phyloP scores from a whole-genome alignment of 2,329 filamentous ascomycete genomes.

The Colletotrichum aenigma region DNA sequence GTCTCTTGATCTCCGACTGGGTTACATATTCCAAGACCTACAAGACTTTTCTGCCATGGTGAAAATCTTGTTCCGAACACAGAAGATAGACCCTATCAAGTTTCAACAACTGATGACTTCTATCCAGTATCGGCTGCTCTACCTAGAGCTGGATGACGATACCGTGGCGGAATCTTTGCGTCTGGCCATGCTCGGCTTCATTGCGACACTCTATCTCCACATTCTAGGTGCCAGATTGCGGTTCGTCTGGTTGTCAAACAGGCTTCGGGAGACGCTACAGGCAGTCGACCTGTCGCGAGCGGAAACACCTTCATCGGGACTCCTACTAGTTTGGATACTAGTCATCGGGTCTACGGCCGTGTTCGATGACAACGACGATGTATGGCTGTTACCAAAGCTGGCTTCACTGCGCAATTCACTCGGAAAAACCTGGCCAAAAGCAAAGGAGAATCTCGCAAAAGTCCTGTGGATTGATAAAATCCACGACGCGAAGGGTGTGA shows the following conservation, averaged over 20 bases:
- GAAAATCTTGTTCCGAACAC: constrained; percentile 23
- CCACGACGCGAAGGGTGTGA: constrained; percentile 24
- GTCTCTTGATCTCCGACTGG: constrained; percentile 25
- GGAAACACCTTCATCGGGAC: constrained; percentile 21
- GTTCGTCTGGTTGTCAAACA: constrained; percentile 1
- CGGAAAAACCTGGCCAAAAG: constrained; percentile 25
- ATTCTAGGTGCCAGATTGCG: constrained; percentile 21
- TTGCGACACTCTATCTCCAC: constrained; percentile 30
- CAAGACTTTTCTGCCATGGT: constrained; percentile 31
- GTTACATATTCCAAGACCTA: constrained; percentile 31
- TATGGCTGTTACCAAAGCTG: constrained; percentile 26
- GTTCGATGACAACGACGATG: constrained; percentile 20
- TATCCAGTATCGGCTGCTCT: constrained; percentile 8
- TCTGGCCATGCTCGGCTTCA: constrained; percentile 32
- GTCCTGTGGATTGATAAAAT: constrained; percentile 30
- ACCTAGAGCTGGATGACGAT: not conserved
- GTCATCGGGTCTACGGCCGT: constrained; percentile 27
- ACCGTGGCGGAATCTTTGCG: constrained; percentile 15
- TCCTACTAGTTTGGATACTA: constrained; percentile 26
- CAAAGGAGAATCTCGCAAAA: constrained; percentile 18
- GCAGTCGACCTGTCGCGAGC: not conserved
- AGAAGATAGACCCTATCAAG: constrained; percentile 28
- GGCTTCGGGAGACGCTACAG: not conserved
- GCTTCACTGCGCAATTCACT: constrained; percentile 2
- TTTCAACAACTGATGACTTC: constrained; percentile 10